Evolutionary conservation across 805 yeast genomes (phyloP), one percentile per base, ranked within the genome.

Genomic region (Nakazawaea anatomiae): DNA sequence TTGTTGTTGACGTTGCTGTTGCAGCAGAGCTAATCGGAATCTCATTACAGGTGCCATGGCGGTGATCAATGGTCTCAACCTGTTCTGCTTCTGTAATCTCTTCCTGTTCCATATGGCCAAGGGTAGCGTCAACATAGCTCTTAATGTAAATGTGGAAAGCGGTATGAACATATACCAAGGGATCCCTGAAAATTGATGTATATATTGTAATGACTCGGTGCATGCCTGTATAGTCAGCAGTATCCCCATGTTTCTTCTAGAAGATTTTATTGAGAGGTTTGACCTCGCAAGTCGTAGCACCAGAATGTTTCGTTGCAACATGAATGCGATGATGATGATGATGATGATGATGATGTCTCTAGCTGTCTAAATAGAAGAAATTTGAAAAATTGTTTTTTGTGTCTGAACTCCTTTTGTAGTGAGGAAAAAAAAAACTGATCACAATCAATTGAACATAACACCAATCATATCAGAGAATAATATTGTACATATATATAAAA

Each of bases 111-210:
- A 57, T 2, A 90, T 72, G 0, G 95, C 89, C 25, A 91, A 66
- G 4, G 97, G 97, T 6, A 89, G 62, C 0, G 97, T 91, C 64
- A 87, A 71, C 1, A 73, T 55, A 0, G 86, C 62, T 56, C 97
- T 74, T 25, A 91, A 63, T 0, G 80, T 68, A 28, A 90, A 62
- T 0, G 97, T 88, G 0, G 87, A 68, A 5, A 81, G 35, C 0
- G 97, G 97, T 8, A 91, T 85, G 39, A 89, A 68, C 0, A 79
- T 78, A 74, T 88, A 81, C 97, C 97, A 91, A 4, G 96, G 89
- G 2, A 91, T 58, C 0, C 87, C 86, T 0, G 82, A 63, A n/a
- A 59, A 50, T 7, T 74, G 66, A 64, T 87, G 92, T 1, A 80
- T 46, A 1, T 69, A 53, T 52, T 76, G 79, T 25, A 84, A 56